Conservation (phyloP, 768 basidiomycete species). For the Collybia sp. region DNA sequence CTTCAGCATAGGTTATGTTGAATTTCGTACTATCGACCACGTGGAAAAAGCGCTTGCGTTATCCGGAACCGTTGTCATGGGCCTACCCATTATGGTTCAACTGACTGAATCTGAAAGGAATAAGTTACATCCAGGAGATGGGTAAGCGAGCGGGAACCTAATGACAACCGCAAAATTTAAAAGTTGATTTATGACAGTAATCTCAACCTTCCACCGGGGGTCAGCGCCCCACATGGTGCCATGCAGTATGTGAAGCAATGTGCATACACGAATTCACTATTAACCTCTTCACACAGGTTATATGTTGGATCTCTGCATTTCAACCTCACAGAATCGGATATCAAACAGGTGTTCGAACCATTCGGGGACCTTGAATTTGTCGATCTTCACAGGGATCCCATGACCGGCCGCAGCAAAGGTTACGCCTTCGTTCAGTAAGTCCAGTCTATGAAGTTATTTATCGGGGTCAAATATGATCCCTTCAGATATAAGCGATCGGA, state of each 20-base stretch:
- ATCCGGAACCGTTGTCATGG: constrained; percentile 96
- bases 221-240: constrained; percentile 73
- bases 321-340: constrained; percentile 94
- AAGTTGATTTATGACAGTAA: constrained; percentile 38
- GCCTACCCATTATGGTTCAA: constrained; percentile 94
- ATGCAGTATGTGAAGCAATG: constrained; percentile 62
- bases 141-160: constrained; percentile 40
- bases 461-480: not conserved
- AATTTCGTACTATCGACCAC: constrained; percentile 85
- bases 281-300: constrained; percentile 47
- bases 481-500: constrained; percentile 82
- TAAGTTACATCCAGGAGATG: constrained; percentile 82
- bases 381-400: constrained; percentile 93
- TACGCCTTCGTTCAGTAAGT: constrained; percentile 96
- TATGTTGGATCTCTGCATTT: constrained; percentile 97
- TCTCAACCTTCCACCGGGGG: constrained; percentile 80
- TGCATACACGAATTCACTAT: not conserved
- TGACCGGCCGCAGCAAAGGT: constrained; percentile 94
- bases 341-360: constrained; percentile 98
- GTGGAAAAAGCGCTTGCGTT: constrained; percentile 89
- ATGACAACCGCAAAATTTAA: too few relatives aligned
- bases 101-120: constrained; percentile 97
- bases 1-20: constrained; percentile 93
- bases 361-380: constrained; percentile 98
- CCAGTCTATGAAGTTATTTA: not conserved